phyloP scores from a whole-genome alignment of 345 rosid species.

The Sonneratia caseolaris region DNA sequence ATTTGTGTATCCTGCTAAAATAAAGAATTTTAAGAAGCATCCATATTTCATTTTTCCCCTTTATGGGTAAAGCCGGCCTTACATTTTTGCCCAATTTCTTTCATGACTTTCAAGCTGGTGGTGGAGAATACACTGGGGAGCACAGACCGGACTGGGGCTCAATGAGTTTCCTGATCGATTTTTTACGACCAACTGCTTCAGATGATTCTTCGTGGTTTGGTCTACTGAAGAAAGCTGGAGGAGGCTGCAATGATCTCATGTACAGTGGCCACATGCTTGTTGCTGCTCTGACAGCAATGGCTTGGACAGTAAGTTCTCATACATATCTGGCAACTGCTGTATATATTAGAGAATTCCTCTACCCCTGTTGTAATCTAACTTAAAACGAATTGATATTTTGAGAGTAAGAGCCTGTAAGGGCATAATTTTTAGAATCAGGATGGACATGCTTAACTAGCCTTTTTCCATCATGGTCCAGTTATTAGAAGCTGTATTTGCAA shows the following conservation, averaged over 20 bases:
- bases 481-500: background rate
- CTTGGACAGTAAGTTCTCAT: slow-evolving; percentile 66
- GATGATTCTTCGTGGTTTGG: slow-evolving; percentile 70
- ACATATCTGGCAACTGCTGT: slow-evolving; percentile 1
- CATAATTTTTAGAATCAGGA: background rate
- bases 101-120: slow-evolving; percentile 33
- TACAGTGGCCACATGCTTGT: slow-evolving; percentile 98
- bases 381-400: background rate
- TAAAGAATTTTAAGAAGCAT: background rate
- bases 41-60: background rate
- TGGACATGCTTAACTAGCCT: background rate
- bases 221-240: slow-evolving; percentile 80
- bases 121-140: slow-evolving; percentile 37
- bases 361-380: background rate
- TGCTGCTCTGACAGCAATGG: slow-evolving; percentile 91
- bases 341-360: background rate
- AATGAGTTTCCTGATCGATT: slow-evolving; percentile 72
- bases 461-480: background rate
- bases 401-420: background rate
- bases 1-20: background rate
- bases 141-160: slow-evolving; percentile 72
- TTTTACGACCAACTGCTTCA: slow-evolving; percentile 61
- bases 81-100: slow-evolving; percentile 1
- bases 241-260: slow-evolving; percentile 95
- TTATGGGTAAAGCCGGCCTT: background rate